phyloP scores from a whole-genome alignment of 345 rosid genomes.

The Sapria himalayana region DNA sequence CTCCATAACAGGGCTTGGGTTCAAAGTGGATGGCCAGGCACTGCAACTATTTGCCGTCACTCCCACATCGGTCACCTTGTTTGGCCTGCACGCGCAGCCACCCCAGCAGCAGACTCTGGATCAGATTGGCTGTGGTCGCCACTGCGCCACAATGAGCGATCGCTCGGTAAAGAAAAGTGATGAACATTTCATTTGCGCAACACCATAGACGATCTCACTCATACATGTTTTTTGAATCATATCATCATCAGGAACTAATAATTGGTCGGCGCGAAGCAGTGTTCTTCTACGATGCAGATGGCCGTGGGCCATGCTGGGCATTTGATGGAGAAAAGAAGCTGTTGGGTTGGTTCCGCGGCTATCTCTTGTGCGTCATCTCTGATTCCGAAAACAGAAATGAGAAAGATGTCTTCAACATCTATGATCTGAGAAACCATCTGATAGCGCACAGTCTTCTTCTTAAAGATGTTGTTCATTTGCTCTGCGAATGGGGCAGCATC shows the following conservation, averaged over 20 bases:
- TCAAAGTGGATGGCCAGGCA: slow-evolving; percentile 70
- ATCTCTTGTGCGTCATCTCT: slow-evolving; percentile 68
- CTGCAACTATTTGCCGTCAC: slow-evolving; percentile 77
- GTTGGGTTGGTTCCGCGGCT: slow-evolving; percentile 92
- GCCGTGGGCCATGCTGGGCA: slow-evolving; percentile 99
- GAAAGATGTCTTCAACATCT: slow-evolving; percentile 51
- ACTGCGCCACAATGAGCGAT: slow-evolving; percentile 80
- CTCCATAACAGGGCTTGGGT: slow-evolving; percentile 61
- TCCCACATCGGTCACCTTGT: slow-evolving; percentile 51
- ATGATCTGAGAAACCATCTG: slow-evolving; percentile 77
- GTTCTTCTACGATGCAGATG: slow-evolving; percentile 87
- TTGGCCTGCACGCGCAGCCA: slow-evolving; percentile 59
- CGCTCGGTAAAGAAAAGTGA: slow-evolving; percentile 34
- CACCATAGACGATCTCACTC: not conserved
- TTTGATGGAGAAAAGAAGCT: slow-evolving; percentile 93
- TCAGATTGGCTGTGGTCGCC: slow-evolving; percentile 54
- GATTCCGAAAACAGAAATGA: slow-evolving; percentile 75
- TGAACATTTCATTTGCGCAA: not conserved
- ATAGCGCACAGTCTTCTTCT: slow-evolving; percentile 74
- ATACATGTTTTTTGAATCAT: slow-evolving; percentile 4
- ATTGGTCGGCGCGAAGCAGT: slow-evolving; percentile 94
- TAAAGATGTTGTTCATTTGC: slow-evolving; percentile 82
- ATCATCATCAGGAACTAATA: slow-evolving; percentile 51
- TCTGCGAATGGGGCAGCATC: slow-evolving; percentile 88
- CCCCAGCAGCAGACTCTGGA: slow-evolving; percentile 57